Base-by-base conservation (phyloP, 345 rosid genomes). In the Angophora floribunda region DNA sequence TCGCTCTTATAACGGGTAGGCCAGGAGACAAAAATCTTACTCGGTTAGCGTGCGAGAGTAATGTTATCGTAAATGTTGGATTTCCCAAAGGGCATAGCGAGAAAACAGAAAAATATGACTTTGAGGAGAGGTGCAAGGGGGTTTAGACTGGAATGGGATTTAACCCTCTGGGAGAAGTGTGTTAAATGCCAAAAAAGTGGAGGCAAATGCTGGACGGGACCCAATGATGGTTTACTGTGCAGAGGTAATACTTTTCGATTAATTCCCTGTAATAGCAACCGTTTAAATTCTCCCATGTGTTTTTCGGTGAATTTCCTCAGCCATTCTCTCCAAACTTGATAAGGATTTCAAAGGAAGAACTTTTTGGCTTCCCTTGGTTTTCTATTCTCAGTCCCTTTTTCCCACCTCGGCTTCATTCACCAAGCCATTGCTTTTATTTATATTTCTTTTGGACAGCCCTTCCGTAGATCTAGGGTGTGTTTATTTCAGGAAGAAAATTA, bases 41-140 rank as follows among this genome's bases (percentile, higher is more conserved):
- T 7, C 44, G 0, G 45, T 32, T 1, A 0, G 12, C 0, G 45
- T 67, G 79, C 12, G 0, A 16, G 79, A 32, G 4, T 67, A 44
- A 2, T 15, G 45, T 67, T 67, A 15, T 15, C 30, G 22, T 30
- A 32, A 22, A 22, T 4, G 0, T 32, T 2, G 5, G 4, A 67
- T 1, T 4, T 15, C 0, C 21, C 21, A 0, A 0, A 0, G 0
- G 1, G 12, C 6, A 32, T 32, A 0, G 41, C 1, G 0, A 65
- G 19, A 4, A n/a, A 6, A n/a, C 0, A n/a, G 19, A 0, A 65
- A n/a, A 65, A 6, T 5, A 7, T 65, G 75, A 63, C 2, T 3
- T 0, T 9, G 0, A n/a, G 1, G 2, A 3, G 0, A 6, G 0
- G 75, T 7, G 0, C 36, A n/a, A 13, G 75, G 9, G 41, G 3